Conservation (phyloP, 2,329 filamentous ascomycete genomes). For the Phyllosticta citribraziliensis region DNA sequence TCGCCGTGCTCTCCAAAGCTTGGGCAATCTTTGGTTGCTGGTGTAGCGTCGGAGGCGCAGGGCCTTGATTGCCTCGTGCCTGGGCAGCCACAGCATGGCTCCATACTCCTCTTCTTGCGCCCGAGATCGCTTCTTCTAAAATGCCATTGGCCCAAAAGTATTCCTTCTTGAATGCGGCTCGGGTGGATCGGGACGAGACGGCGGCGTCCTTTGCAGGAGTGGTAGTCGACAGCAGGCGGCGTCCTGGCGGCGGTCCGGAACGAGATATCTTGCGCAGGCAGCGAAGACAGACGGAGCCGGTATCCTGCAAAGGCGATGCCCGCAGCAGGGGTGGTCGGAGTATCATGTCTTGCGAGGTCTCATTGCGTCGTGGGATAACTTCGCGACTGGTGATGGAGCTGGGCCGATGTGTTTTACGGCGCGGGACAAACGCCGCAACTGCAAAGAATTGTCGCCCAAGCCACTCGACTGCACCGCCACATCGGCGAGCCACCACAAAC, state of each 20-base stretch:
- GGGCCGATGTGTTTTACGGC: conserved; percentile 1
- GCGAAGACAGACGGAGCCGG: conserved; percentile 22
- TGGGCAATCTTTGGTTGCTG: conserved; percentile 12
- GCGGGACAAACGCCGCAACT: background rate
- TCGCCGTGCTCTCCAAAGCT: conserved; percentile 11
- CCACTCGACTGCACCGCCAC: background rate
- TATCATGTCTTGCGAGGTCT: conserved; percentile 25
- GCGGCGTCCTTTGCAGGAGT: conserved; percentile 20
- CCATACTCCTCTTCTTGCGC: conserved; percentile 21
- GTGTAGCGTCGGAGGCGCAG: conserved; percentile 5
- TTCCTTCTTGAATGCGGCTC: conserved; percentile 25
- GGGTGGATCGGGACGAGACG: conserved; percentile 20
- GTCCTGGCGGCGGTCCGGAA: conserved; percentile 14
- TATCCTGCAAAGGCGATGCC: conserved; percentile 21
- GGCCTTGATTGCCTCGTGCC: conserved; percentile 7
- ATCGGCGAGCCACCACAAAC: background rate
- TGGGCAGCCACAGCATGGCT: conserved; percentile 18
- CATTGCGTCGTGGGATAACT: background rate
- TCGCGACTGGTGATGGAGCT: background rate
- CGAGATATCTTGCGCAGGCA: conserved; percentile 24
- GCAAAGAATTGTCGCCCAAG: background rate
- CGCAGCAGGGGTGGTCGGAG: conserved; percentile 24
- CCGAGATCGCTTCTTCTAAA: conserved; percentile 23
- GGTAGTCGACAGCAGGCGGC: conserved; percentile 21
- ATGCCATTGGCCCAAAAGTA: conserved; percentile 31